phyloP scores from a whole-genome alignment of 768 basidiomycete genomes.

The Pleurotus sapidus region DNA sequence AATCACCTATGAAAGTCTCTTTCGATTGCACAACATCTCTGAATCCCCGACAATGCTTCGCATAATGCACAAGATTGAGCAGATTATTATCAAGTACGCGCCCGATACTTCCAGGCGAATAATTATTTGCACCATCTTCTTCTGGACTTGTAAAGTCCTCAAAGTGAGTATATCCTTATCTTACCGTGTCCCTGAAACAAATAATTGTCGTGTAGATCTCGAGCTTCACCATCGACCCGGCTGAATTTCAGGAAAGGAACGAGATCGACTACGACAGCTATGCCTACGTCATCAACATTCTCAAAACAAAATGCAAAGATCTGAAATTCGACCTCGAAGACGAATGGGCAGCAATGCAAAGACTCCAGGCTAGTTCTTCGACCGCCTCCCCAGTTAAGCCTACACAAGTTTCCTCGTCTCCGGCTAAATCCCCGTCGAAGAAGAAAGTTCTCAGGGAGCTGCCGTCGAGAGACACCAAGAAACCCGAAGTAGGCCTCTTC shows the following conservation, averaged over 20 bases:
- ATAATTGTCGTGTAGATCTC: not conserved
- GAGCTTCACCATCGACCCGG: conserved; percentile 3
- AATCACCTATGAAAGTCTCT: conserved; percentile 4
- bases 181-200: too few relatives aligned
- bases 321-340: conserved; percentile 17
- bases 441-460: conserved; percentile 21
- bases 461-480: conserved; percentile 36
- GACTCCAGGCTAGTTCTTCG: conserved; percentile 14
- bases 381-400: conserved; percentile 16
- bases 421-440: conserved; percentile 13
- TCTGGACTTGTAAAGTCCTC: conserved; percentile 40
- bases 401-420: conserved; percentile 18
- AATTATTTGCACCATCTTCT: conserved; percentile 39
- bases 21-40: not conserved
- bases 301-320: conserved; percentile 20
- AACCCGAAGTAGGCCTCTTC: conserved; percentile 23
- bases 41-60: conserved; percentile 13
- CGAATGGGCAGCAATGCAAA: conserved; percentile 15
- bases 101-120: conserved; percentile 18
- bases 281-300: conserved; percentile 15
- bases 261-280: conserved; percentile 20
- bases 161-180: conserved; percentile 25
- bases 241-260: conserved; percentile 21
- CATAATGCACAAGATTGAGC: conserved; percentile 34
- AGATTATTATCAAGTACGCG: conserved; percentile 22